Base-by-base conservation (phyloP, 2,329 filamentous ascomycete species). In the Chaetomiaceae sp. region DNA sequence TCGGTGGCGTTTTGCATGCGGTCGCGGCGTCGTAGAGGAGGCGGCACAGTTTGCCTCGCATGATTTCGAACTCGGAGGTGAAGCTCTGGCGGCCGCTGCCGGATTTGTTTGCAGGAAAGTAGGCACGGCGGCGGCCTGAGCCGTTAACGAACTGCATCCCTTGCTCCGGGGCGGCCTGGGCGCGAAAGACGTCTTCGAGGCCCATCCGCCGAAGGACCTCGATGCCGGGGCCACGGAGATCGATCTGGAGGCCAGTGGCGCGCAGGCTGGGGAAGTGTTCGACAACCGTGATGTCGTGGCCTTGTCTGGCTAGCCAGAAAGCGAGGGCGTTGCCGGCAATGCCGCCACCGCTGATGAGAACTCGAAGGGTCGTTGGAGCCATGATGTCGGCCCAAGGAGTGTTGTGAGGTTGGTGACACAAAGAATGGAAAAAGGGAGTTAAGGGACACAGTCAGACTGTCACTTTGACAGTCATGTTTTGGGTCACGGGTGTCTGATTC, bases 51-150 rank as follows among this genome's bases (percentile, higher is more conserved):
- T 83, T 77, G 0, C 77, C 79, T 12, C 81, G 71, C 72, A 84
- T 77, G 48, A 84, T 78, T 65, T 85, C 81, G 54, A 73, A 82
- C 48, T 85, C 81, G 55, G 73, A 76, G 0, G 77, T 80, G 23
- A 80, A 63, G 14, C 67, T 68, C 59, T 79, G 75, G 20, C 59
- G 60, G 0, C 72, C 74, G 0, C 72, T 64, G 36, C 50, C 44
- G 2, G 43, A 27, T 15, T 29, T 42, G 59, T 74, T 72, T 34
- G 66, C 67, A 17, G 64, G 61, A 43, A 78, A 69, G 4, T 64
- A 65, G 19, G 73, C 79, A 34, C 67, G 65, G 2, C 63, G 52
- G 0, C 61, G 64, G 54, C 75, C 73, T 0, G 65, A 54, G 0
- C 58, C 57, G 60, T 81, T 71, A 29, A 81, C 71, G 15, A 80